Conservation (phyloP, 164 flowering plant genomes). For the Annona cherimola region DNA sequence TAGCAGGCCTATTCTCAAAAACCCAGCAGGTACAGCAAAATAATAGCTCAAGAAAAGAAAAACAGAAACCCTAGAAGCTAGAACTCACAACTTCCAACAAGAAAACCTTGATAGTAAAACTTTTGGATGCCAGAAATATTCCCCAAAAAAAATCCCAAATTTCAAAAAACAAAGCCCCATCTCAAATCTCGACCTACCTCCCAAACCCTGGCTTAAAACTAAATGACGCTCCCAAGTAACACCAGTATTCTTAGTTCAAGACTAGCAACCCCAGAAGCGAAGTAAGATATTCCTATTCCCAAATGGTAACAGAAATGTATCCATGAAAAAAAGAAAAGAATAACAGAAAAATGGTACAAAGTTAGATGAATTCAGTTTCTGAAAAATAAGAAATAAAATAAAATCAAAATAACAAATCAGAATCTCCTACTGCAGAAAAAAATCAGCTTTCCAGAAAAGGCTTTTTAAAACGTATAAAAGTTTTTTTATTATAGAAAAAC, state of each 20-base stretch:
- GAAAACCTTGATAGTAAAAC: neutral
- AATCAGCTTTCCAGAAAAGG: neutral
- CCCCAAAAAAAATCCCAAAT: neutral
- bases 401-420: too few species aligned
- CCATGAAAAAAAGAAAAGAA: too few species aligned
- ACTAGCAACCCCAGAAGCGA: too few species aligned
- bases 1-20: neutral
- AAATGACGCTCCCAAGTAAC: neutral
- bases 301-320: neutral
- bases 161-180: neutral
- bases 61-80: neutral
- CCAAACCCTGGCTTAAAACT: neutral
- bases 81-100: neutral
- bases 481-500: neutral
- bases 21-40: neutral
- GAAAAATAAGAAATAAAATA: too few species aligned
- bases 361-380: neutral
- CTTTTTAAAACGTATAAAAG: too few species aligned
- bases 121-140: too few species aligned
- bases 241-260: neutral
- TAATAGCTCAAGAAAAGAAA: neutral
- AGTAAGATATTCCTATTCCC: neutral
- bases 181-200: neutral
- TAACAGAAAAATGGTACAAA: neutral
- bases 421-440: neutral